Conservation (phyloP, 164 flowering plant species). For the Stephania yunnanensis region DNA sequence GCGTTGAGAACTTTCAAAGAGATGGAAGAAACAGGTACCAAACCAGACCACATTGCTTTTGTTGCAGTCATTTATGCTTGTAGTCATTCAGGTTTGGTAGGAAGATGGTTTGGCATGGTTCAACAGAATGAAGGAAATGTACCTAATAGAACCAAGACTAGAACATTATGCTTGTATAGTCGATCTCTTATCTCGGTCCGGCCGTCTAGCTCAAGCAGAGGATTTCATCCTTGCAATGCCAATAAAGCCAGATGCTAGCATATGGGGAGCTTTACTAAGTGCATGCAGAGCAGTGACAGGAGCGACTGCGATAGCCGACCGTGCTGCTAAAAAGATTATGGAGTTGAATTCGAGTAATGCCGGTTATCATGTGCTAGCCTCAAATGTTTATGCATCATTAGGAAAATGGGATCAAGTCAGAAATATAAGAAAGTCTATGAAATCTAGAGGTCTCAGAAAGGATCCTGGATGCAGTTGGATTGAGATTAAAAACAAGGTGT, state of each 20-base stretch:
- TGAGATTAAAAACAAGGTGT: constrained; percentile 32
- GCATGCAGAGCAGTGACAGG: constrained; percentile 29
- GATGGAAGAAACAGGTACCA: constrained; percentile 27
- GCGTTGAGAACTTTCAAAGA: constrained; percentile 31
- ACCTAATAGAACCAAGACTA: constrained; percentile 25
- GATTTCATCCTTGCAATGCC: constrained; percentile 38
- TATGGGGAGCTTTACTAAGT: constrained; percentile 46
- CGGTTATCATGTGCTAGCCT: constrained; percentile 38
- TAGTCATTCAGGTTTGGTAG: constrained; percentile 42
- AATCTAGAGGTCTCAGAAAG: constrained; percentile 36
- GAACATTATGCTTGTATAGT: constrained; percentile 50
- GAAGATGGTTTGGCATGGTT: constrained; percentile 33
- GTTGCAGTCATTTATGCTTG: constrained; percentile 40
- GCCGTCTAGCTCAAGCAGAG: constrained; percentile 30
- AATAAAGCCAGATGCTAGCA: constrained; percentile 36
- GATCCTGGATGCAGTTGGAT: constrained; percentile 43
- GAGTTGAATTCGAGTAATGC: constrained; percentile 25
- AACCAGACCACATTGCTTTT: constrained; percentile 36
- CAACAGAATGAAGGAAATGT: constrained; percentile 24
- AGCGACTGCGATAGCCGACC: constrained; percentile 24
- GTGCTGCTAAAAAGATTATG: constrained; percentile 22
- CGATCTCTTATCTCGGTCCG: constrained; percentile 35
- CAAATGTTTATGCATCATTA: constrained; percentile 42
- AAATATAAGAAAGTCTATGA: constrained; percentile 26
- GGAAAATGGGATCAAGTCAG: constrained; percentile 40